Evolutionary conservation across 1,284 basidiomycete species (phyloP).

Genomic region (Rugosomyces carneus): DNA sequence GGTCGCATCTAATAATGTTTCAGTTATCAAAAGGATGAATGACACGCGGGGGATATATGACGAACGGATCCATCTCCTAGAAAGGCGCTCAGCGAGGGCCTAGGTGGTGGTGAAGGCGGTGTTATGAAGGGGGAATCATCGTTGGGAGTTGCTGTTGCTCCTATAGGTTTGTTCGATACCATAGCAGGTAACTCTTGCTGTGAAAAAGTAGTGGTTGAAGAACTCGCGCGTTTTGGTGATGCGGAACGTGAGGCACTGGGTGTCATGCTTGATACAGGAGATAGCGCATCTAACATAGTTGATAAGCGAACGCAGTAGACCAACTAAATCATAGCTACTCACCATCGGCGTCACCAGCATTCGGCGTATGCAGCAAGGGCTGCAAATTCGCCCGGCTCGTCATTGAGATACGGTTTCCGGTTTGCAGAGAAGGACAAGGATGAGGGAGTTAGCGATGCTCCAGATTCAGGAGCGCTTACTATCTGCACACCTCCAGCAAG

Average conservation of each 20-base stretch:
- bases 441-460: background rate
- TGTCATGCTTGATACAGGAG: slow-evolving; percentile 22
- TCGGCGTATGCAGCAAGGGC: slow-evolving; percentile 18
- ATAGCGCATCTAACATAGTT: slow-evolving; percentile 8
- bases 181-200: slow-evolving; percentile 14
- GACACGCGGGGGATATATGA: slow-evolving; percentile 15
- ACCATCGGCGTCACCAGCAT: slow-evolving; percentile 28
- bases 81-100: slow-evolving; percentile 46
- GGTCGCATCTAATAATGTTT: slow-evolving; percentile 57
- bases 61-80: slow-evolving; percentile 64
- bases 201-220: slow-evolving; percentile 15
- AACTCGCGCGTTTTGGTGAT: slow-evolving; percentile 22
- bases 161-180: slow-evolving; percentile 9
- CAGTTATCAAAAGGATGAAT: slow-evolving; percentile 15
- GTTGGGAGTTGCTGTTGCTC: slow-evolving; percentile 8
- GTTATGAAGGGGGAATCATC: slow-evolving; percentile 76
- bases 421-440: background rate
- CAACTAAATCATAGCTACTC: slow-evolving; percentile 5
- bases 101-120: slow-evolving; percentile 57
- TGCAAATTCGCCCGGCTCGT: slow-evolving; percentile 18
- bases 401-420: no score
- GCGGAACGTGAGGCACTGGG: slow-evolving; percentile 27
- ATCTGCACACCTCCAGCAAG: slow-evolving; percentile 1
- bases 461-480: background rate
- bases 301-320: background rate